Conservation (phyloP, 257 asterid species). For the Misopates orontium region DNA sequence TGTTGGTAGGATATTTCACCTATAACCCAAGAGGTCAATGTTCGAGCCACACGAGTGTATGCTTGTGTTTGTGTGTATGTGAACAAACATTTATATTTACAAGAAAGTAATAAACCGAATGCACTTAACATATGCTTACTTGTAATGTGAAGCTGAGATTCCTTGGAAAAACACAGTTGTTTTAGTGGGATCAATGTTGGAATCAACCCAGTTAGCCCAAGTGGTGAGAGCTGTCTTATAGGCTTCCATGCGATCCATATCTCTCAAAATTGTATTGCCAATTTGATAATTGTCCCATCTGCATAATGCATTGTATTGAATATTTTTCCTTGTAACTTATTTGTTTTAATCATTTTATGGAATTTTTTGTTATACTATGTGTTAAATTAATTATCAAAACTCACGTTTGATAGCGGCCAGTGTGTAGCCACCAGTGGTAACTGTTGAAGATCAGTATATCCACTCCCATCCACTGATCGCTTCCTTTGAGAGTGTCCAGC, state of each 20-base stretch:
- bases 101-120: too few relatives aligned
- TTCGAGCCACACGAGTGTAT: too few relatives aligned
- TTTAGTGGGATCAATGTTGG: conserved; percentile 41
- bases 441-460: conserved; percentile 64
- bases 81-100: too few relatives aligned
- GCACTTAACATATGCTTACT: conserved; percentile 35
- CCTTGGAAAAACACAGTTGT: conserved; percentile 72
- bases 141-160: conserved; percentile 58
- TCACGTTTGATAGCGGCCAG: conserved; percentile 50
- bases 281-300: conserved; percentile 62
- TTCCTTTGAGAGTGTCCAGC: conserved; percentile 53
- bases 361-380: too few relatives aligned
- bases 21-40: too few relatives aligned
- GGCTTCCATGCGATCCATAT: background rate
- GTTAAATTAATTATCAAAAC: conserved; percentile 8
- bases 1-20: too few relatives aligned
- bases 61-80: too few relatives aligned
- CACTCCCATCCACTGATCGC: conserved; percentile 41
- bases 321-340: background rate
- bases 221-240: conserved; percentile 56
- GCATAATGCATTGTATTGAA: background rate
- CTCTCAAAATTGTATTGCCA: conserved; percentile 46
- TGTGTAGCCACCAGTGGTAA: conserved; percentile 90
- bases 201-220: conserved; percentile 76
- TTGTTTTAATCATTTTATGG: too few relatives aligned